Evolutionary conservation across 2,329 filamentous ascomycete species (phyloP), one percentile per base, ranked within the genome.

Genomic region (Dissoconium aciculare): DNA sequence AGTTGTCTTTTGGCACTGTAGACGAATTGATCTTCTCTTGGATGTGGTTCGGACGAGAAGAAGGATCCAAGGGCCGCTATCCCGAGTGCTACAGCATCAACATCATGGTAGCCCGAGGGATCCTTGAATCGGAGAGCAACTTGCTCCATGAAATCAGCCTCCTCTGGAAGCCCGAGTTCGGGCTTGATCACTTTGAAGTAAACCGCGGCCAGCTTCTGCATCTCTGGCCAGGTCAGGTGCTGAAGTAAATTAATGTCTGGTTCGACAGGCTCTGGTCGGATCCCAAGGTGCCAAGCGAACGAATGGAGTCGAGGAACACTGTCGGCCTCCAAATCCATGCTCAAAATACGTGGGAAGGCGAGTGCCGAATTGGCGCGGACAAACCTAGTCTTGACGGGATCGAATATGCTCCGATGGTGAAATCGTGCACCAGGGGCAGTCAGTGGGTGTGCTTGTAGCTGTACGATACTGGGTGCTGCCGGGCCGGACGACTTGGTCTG

Each of bases 1-100:
- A 71, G 55, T 4, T 66, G 48, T 3, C 47, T 42, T 3, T 57
- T 51, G 3, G 66, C 66, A 1, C 56, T 54, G 28, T 64, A 56
- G 5, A 64, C 53, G 15, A 71, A 45, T 5, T 62, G 55, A 2
- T 56, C 44, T 36, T 72, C 68, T 0, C 53, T 48, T 0, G 48
- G 33, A 5, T 56, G 46, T 0, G 60, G 54, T 12, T 58, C 53
- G 12, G 50, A 47, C 14, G 61, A 69, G 45, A 69, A 72, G 3
- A 70, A 50, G 16, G 56, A 63, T 0, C 65, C 69, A 1, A 73
- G 50, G 2, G 66, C 66, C 5, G 67, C 67, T n/a, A 73, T 57
- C 3, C 67, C 67, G 15, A 62, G 62, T 1, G 70, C 37, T 0
- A 72, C 57, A 3, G 58, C 56, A 34, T 70, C 67, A 31, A 62